Conservation (phyloP, 768 basidiomycete species). For the Lactifluus hygrophoroides region DNA sequence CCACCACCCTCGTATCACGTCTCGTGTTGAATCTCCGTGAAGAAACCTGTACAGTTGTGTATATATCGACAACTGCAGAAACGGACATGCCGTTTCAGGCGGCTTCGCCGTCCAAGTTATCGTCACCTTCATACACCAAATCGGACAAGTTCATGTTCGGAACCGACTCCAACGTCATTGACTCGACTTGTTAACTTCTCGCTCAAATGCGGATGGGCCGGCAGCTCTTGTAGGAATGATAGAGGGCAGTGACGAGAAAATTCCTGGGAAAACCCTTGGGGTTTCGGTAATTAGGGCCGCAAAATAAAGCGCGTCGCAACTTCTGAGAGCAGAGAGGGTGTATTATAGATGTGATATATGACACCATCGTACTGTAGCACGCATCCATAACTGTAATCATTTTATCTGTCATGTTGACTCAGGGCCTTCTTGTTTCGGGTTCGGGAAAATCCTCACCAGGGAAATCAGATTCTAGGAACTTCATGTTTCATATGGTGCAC, state of each 20-base stretch:
- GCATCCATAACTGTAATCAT: too few species aligned
- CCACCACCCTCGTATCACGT: constrained; percentile 10
- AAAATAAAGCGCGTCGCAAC: neutral
- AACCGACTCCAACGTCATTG: neutral
- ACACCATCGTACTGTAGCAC: too few species aligned
- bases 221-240: neutral
- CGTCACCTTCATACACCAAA: too few species aligned
- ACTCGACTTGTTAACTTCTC: neutral
- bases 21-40: constrained; percentile 15
- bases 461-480: too few species aligned
- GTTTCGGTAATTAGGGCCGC: neutral
- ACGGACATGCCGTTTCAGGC: neutral
- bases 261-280: neutral
- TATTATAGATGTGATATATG: too few species aligned
- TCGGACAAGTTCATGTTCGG: neutral
- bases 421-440: too few species aligned
- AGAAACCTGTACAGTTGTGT: neutral
- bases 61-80: neutral
- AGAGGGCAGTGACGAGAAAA: too few species aligned
- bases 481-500: too few species aligned
- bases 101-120: neutral
- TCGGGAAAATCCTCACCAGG: too few species aligned
- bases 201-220: neutral
- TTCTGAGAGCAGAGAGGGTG: neutral
- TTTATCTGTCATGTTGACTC: too few species aligned